Evolutionary conservation across 148 eudicot genomes (phyloP).

Genomic region (Nyssa sinensis): DNA sequence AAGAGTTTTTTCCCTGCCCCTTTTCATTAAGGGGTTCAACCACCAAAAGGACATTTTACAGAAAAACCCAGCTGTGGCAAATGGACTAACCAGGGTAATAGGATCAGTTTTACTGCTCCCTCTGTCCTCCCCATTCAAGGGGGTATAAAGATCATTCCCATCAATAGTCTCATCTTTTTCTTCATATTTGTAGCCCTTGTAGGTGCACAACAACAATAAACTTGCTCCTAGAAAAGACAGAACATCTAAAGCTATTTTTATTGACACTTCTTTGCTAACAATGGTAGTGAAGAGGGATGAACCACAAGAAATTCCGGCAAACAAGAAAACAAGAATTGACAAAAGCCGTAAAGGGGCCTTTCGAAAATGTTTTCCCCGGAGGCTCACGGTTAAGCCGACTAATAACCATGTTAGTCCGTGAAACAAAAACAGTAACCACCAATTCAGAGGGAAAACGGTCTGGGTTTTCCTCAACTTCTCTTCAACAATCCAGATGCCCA

Average conservation of each 20-base stretch:
- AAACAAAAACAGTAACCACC: conserved; percentile 48
- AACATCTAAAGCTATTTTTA: conserved; percentile 52
- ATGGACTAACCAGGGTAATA: conserved; percentile 36
- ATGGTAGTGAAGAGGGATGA: conserved; percentile 40
- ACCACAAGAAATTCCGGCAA: conserved; percentile 34
- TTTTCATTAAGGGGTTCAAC: conserved; percentile 78
- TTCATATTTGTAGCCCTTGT: conserved; percentile 45
- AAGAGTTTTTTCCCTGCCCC: conserved; percentile 64
- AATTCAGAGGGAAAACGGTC: conserved; percentile 43
- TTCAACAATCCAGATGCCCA: conserved; percentile 49
- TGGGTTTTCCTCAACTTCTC: conserved; percentile 32
- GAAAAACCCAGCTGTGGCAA: conserved; percentile 53
- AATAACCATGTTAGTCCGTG: conserved; percentile 68
- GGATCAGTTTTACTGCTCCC: conserved; percentile 28
- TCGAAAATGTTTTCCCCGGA: conserved; percentile 31
- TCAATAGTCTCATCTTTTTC: conserved; percentile 23
- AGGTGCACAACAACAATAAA: conserved; percentile 61
- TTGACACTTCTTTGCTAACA: conserved; percentile 32
- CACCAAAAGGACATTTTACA: conserved; percentile 76
- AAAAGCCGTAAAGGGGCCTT: conserved; percentile 36
- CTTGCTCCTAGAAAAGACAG: conserved; percentile 60
- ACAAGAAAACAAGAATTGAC: conserved; percentile 43
- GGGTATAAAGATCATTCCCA: conserved; percentile 43
- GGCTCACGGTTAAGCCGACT: conserved; percentile 44
- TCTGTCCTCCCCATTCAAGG: conserved; percentile 47